Base-by-base conservation (phyloP, 495 filamentous ascomycete genomes). In the Jackrogersella multiformis region DNA sequence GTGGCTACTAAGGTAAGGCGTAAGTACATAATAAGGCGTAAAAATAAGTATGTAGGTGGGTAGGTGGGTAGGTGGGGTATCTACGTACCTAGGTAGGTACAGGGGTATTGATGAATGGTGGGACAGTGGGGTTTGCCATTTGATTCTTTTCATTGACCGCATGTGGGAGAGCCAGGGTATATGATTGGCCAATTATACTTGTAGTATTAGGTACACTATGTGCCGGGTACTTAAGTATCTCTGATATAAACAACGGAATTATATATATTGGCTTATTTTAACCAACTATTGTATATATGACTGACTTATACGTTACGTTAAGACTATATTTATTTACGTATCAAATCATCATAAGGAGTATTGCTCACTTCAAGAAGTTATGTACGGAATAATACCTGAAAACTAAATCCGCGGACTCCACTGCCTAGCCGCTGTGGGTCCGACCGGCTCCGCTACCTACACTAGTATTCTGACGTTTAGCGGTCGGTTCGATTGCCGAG, bases 381-480 rank as follows among this genome's bases (percentile, higher is more conserved):
- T 3, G 4, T 5, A 42, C 16, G 1, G 15, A 13, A 6, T 30
- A 30, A n/a, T 30, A 30, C 28, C 28, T n/a, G n/a, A 16, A 32
- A 1, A 21, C 21, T 36, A 28, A 46, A n/a, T 39, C n/a, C 12
- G 13, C 0, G 9, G 24, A 52, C 44, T 30, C 42, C 24, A 3
- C 7, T 30, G 26, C 26, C 46, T 58, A 59, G 45, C 48, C 46
- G 61, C 70, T 69, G 66, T 61, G 62, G 63, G 53, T 28, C 10
- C 54, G 15, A 59, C 28, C 57, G 35, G 67, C 39, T 68, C 70
- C 70, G 70, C 70, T n/a, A n/a, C n/a, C n/a, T n/a, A n/a, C n/a
- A n/a, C n/a, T n/a, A n/a, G n/a, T 70, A 67, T 61, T 64, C 36
- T 61, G 59, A 60, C 58, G 51, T 64, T 64, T 64, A 57, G 48